phyloP scores from a whole-genome alignment of 129 eudicot genomes.

The Calendula officinalis region DNA sequence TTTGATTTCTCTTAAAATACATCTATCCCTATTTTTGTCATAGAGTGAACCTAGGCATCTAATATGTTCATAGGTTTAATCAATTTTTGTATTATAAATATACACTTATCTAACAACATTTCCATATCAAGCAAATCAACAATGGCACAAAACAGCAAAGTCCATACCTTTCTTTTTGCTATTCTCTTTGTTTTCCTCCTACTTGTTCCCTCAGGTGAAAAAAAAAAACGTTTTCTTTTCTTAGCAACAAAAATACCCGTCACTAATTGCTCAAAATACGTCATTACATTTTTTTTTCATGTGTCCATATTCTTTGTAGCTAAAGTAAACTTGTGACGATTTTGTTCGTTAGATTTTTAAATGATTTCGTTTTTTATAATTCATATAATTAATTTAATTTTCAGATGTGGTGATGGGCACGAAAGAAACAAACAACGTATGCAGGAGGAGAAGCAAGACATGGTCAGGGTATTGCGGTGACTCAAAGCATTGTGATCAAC shows the following conservation, averaged over 20 bases:
- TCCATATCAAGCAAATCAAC: not conserved
- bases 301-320: not conserved
- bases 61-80: not conserved
- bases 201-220: constrained; percentile 7
- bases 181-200: constrained; percentile 14
- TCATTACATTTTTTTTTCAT: too few relatives aligned
- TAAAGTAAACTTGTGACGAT: not conserved
- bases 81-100: constrained; percentile 13
- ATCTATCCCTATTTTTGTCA: not conserved
- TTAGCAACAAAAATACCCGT: not conserved
- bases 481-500: constrained; percentile 21
- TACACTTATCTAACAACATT: not conserved
- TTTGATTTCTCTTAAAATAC: not conserved
- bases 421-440: not conserved
- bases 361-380: not conserved
- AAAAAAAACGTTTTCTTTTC: not conserved
- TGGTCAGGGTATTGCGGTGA: constrained; percentile 24
- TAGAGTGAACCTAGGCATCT: not conserved
- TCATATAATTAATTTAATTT: not conserved
- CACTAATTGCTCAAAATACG: not conserved
- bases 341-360: not conserved
- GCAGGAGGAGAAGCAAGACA: constrained; percentile 29
- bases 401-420: constrained; percentile 1
- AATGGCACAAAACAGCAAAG: constrained; percentile 17
- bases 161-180: not conserved